Conservation (phyloP, 2,329 filamentous ascomycete species). For the Gaeumannomyces sp. region DNA sequence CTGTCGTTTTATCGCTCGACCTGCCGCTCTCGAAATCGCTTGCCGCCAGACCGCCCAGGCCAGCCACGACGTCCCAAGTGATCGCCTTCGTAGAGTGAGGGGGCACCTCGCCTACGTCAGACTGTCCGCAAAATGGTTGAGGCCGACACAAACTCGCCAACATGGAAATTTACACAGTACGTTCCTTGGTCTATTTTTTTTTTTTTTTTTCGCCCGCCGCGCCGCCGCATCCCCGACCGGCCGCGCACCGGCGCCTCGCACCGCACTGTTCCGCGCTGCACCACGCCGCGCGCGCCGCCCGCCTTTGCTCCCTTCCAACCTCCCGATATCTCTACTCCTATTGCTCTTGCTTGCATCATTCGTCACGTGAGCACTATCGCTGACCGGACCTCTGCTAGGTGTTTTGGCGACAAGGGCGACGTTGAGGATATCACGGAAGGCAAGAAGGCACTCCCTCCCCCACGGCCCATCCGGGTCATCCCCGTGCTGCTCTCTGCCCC, state of each 20-base stretch:
- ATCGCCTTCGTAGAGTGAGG: conserved; percentile 20
- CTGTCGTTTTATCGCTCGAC: conserved; percentile 1
- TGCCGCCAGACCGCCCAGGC: conserved; percentile 7
- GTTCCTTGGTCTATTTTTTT: conserved; percentile 29
- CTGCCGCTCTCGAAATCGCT: conserved; percentile 2
- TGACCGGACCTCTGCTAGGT: conserved; percentile 49
- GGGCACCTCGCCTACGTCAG: conserved; percentile 20
- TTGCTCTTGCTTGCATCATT: conserved; percentile 4
- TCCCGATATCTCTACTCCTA: neutral
- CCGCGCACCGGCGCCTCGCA: conserved; percentile 8
- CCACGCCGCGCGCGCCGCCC: neutral
- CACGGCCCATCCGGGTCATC: conserved; percentile 8
- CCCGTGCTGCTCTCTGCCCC: neutral
- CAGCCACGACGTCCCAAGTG: conserved; percentile 13
- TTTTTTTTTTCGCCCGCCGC: neutral
- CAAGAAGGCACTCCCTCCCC: conserved; percentile 32
- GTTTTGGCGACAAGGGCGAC: conserved; percentile 99
- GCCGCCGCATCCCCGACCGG: neutral
- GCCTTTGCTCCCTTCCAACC: neutral
- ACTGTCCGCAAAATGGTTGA: conserved; percentile 70
- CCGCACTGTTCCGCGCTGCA: conserved; percentile 7
- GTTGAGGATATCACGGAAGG: conserved; percentile 98
- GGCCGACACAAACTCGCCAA: conserved; percentile 87
- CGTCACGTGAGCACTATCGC: conserved; percentile 16
- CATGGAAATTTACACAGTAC: conserved; percentile 99